Base-by-base conservation (phyloP, 2,329 filamentous ascomycete genomes). In the Colletotrichum lupini region DNA sequence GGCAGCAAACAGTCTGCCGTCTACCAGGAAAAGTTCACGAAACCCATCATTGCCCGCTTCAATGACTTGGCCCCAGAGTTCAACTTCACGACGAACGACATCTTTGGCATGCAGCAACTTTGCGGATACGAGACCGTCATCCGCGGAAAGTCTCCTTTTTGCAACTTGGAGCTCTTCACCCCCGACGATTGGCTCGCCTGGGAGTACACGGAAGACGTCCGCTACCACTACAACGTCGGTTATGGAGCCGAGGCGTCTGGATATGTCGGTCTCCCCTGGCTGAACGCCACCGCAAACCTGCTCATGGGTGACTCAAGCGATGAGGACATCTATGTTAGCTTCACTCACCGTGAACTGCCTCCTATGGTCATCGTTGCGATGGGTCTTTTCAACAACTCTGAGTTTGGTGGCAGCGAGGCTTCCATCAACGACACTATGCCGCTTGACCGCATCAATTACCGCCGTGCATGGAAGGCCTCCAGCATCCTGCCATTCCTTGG, bases 321-420 rank as follows among this genome's bases (percentile, higher is more conserved):
- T 14, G 87, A 93, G 77, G 90, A 93, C 68, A 84, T 93, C 8
- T 92, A 91, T 77, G 85, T 93, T 53, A 91, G 89, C 65, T 93
- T 93, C 82, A 93, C 92, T 0, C 92, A 93, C 79, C 89, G 92
- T 24, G 91, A 93, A 79, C 82, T 93, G 2, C 91, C 91, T 1
- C 91, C 92, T 1, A 91, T 90, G 72, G 90, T 93, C 1, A 82
- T 91, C 1, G 91, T 93, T 1, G 91, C 92, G 0, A 86, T 93
- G 81, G 92, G 92, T 0, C 84, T 94, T 5, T 93, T 93, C 85
- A 93, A 93, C 83, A 92, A 92, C 81, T 91, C 89, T 3, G 86
- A 84, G 0, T 88, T 87, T 73, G 87, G 87, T 11, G 83, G 84
- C 0, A 58, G 56, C 30, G 85, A 87, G 68, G 80, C 87, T 16